Conservation (phyloP, 345 rosid genomes). For the Eucalyptus marginata region DNA sequence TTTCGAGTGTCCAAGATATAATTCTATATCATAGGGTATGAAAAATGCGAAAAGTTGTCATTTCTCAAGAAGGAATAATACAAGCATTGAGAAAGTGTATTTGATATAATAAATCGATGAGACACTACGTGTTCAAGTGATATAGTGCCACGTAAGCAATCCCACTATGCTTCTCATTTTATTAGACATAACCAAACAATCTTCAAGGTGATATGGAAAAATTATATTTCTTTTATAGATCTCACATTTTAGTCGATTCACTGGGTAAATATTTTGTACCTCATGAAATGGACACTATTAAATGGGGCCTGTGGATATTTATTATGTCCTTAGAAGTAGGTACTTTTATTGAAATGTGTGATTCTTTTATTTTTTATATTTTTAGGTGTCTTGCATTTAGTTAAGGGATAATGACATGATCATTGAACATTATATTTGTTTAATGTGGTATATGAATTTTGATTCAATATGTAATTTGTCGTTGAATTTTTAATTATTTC, state of each 20-base stretch:
- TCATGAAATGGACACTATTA: background rate
- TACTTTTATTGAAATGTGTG: background rate
- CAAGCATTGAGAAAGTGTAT: background rate
- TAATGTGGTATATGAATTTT: rapidly evolving
- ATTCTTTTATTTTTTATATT: background rate
- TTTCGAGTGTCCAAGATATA: background rate
- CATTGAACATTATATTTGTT: too few species aligned
- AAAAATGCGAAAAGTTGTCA: background rate
- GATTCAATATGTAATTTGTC: rapidly evolving
- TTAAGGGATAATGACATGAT: background rate
- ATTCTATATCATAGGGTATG: background rate
- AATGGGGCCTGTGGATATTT: background rate
- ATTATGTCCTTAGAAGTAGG: background rate
- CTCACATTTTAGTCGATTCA: background rate
- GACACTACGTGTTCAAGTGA: background rate
- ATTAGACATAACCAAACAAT: background rate
- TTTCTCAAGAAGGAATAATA: background rate
- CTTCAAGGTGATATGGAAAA: background rate
- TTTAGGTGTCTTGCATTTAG: background rate
- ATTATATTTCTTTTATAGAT: background rate
- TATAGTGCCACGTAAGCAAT: background rate
- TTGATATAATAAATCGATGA: background rate
- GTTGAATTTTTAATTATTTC: too few species aligned
- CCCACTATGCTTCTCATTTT: background rate
- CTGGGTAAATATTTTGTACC: rapidly evolving